These are phyloP conservation scores for Leptographium galeiforme DNA, from an alignment of 2,329 filamentous ascomycete species.

Conservation along the genomic window DNA sequence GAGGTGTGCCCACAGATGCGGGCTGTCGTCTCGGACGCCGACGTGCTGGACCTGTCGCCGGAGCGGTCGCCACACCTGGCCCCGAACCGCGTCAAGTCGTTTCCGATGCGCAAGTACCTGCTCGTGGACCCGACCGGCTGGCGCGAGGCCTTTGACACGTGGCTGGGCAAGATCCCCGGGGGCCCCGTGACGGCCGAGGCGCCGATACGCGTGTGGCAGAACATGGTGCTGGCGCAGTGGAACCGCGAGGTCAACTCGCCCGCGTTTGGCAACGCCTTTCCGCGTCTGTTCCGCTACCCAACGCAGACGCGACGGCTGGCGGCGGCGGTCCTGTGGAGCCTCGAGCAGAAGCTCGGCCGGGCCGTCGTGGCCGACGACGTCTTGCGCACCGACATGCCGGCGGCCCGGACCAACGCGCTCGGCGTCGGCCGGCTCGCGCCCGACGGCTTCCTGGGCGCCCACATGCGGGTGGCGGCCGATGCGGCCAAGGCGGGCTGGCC, in stretches of 20 bases:
- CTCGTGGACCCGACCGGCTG: constrained; percentile 11
- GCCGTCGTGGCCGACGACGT: constrained; percentile 14
- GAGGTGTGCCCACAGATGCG: constrained; percentile 8
- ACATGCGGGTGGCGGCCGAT: constrained; percentile 22
- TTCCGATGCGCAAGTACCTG: constrained; percentile 9
- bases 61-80: constrained; percentile 1
- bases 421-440: constrained; percentile 13
- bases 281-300: constrained; percentile 10
- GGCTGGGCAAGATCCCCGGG: constrained; percentile 4
- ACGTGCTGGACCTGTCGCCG: constrained; percentile 3
- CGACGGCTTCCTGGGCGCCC: constrained; percentile 22
- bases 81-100: constrained; percentile 3
- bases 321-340: constrained; percentile 18
- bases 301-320: constrained; percentile 14
- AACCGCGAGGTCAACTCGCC: constrained; percentile 10
- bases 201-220: constrained; percentile 12
- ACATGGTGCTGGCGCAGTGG: constrained; percentile 14
- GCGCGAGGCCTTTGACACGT: constrained; percentile 11
- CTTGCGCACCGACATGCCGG: neutral
- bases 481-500: constrained; percentile 19
- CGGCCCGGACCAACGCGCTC: neutral
- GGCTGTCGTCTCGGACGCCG: constrained; percentile 5
- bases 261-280: constrained; percentile 12
- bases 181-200: constrained; percentile 4
- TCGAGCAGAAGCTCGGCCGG: constrained; percentile 15